Evolutionary conservation across 2,329 filamentous ascomycete genomes (phyloP).

Genomic region (Fusarium concolor): DNA sequence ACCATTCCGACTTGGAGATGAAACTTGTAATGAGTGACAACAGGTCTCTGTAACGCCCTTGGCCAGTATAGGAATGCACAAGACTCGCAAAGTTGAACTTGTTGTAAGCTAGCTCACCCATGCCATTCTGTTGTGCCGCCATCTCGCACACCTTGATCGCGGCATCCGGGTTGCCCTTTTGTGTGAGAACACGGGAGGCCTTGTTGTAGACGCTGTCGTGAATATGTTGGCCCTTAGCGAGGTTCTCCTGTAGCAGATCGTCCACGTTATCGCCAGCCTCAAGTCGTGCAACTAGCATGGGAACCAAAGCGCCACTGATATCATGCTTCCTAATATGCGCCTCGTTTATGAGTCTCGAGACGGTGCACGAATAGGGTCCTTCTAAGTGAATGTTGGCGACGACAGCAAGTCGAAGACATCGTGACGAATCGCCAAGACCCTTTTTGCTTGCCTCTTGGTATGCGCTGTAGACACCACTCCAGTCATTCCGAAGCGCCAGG

Average conservation of each 20-base stretch:
- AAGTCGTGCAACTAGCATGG: slow-evolving; percentile 55
- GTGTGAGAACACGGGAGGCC: slow-evolving; percentile 49
- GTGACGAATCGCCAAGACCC: slow-evolving; percentile 51
- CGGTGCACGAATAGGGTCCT: slow-evolving; percentile 45
- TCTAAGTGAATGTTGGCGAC: slow-evolving; percentile 54
- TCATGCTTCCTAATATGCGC: slow-evolving; percentile 57
- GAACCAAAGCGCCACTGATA: slow-evolving; percentile 54
- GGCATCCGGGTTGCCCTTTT: slow-evolving; percentile 46
- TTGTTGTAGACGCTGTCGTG: slow-evolving; percentile 54
- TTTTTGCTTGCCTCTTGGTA: slow-evolving; percentile 50
- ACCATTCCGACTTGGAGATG: slow-evolving; percentile 49
- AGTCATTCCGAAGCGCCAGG: slow-evolving; percentile 49
- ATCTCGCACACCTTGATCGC: slow-evolving; percentile 51
- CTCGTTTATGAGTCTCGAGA: slow-evolving; percentile 54
- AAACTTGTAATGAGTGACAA: slow-evolving; percentile 49
- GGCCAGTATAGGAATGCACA: slow-evolving; percentile 50
- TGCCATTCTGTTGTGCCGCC: slow-evolving; percentile 54
- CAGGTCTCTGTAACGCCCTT: slow-evolving; percentile 49
- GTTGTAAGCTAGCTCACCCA: slow-evolving; percentile 52
- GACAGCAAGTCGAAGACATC: slow-evolving; percentile 62
- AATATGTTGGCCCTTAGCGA: slow-evolving; percentile 47
- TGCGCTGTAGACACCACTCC: slow-evolving; percentile 50
- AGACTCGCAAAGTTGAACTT: slow-evolving; percentile 55
- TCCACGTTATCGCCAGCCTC: slow-evolving; percentile 48
- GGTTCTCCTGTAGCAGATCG: slow-evolving; percentile 45